These are phyloP conservation scores for Tricholoma bakamatsutake DNA, from an alignment of 768 basidiomycete species.

Conservation along the genomic window DNA sequence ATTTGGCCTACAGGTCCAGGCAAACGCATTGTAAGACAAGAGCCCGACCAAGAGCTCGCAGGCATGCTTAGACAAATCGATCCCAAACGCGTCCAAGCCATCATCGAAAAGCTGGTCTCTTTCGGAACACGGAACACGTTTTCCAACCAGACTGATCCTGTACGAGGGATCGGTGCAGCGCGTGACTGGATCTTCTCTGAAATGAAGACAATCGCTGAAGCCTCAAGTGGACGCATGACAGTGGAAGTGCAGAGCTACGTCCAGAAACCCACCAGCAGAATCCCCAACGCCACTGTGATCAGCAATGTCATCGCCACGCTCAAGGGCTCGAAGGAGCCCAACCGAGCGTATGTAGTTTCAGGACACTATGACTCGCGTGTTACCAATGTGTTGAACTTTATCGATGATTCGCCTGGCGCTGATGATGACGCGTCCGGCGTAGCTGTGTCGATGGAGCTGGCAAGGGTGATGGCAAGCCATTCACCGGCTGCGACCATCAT, in stretches of 20 bases:
- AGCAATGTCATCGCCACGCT: constrained; percentile 49
- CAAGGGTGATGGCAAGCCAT: constrained; percentile 44
- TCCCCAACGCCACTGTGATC: constrained; percentile 40
- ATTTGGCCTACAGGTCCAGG: constrained; percentile 48
- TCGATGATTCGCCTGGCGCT: constrained; percentile 44
- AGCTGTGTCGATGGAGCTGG: constrained; percentile 49
- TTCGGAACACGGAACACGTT: constrained; percentile 51
- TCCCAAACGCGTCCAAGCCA: constrained; percentile 37
- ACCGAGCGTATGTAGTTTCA: constrained; percentile 46
- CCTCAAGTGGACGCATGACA: constrained; percentile 35
- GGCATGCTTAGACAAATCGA: constrained; percentile 43
- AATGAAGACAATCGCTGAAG: constrained; percentile 32
- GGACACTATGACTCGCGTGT: constrained; percentile 52
- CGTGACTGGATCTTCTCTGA: constrained; percentile 49
- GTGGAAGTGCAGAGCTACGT: constrained; percentile 42
- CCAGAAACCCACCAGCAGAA: constrained; percentile 29
- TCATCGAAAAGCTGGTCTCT: constrained; percentile 45
- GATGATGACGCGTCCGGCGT: constrained; percentile 52
- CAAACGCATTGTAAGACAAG: constrained; percentile 32
- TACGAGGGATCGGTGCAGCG: constrained; percentile 49
- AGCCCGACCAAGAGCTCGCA: constrained; percentile 37
- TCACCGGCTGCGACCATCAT: constrained; percentile 44
- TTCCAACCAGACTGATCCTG: constrained; percentile 47
- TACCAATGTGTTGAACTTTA: constrained; percentile 32
- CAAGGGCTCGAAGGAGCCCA: constrained; percentile 39